Evolutionary conservation across 2,329 filamentous ascomycete species (phyloP).

Genomic region (Aphanocladium album): DNA sequence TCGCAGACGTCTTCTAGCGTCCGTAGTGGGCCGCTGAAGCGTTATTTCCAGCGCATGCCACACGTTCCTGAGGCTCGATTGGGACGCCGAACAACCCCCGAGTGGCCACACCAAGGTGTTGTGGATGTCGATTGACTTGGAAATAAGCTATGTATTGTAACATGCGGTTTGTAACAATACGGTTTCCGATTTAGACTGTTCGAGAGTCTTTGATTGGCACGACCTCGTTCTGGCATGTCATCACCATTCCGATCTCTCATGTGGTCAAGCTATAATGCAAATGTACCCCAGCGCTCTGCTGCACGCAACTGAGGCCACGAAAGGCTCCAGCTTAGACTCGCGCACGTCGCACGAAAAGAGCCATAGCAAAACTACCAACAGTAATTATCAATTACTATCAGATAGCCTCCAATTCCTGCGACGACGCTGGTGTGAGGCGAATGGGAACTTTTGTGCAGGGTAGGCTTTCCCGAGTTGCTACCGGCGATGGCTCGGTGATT

Average conservation of each 20-base stretch:
- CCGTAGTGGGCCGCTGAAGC: not conserved
- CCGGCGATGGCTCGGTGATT: conserved; percentile 9
- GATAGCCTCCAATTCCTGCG: too few species aligned
- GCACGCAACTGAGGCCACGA: too few species aligned
- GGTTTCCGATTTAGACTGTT: not conserved
- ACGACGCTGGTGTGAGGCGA: too few species aligned
- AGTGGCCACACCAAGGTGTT: not conserved
- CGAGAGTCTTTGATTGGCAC: too few species aligned
- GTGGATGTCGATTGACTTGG: not conserved
- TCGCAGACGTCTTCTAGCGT: conserved; percentile 5
- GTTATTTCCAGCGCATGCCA: not conserved
- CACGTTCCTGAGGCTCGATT: not conserved
- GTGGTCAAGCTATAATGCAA: too few species aligned
- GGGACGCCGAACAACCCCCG: conserved; percentile 2
- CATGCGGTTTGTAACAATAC: not conserved
- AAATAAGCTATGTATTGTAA: not conserved
- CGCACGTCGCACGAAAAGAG: too few species aligned
- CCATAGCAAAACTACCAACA: too few species aligned
- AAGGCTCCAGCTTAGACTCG: too few species aligned
- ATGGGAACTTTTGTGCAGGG: not conserved
- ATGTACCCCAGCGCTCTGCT: too few species aligned
- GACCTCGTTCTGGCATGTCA: too few species aligned
- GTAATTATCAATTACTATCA: too few species aligned
- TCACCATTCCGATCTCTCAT: too few species aligned
- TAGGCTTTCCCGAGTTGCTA: not conserved